These are phyloP conservation scores for Colletotrichum australisinense DNA, from an alignment of 2,329 filamentous ascomycete species.

Conservation along the genomic window DNA sequence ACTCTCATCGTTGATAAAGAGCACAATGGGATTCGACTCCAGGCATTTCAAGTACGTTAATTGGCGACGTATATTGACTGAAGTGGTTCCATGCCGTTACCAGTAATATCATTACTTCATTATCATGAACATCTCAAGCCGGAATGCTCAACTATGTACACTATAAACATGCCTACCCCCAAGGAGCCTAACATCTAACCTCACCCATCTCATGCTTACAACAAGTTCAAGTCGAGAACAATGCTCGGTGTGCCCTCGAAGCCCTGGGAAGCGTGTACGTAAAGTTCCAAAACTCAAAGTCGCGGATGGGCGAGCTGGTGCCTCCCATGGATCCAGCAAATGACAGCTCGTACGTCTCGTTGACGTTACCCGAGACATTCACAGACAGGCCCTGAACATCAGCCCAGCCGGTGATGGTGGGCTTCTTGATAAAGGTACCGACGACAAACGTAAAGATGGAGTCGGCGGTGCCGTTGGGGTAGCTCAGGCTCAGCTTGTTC, in stretches of 20 bases:
- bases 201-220: not conserved
- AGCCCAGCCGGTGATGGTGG: conserved; percentile 56
- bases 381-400: conserved; percentile 62
- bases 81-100: not conserved
- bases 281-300: conserved; percentile 60
- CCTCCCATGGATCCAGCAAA: conserved; percentile 57
- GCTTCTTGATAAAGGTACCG: conserved; percentile 56
- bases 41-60: too few species aligned
- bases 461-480: conserved; percentile 61
- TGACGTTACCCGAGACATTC: conserved; percentile 56
- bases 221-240: conserved; percentile 18
- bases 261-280: conserved; percentile 51
- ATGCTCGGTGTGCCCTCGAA: conserved; percentile 42
- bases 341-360: conserved; percentile 50
- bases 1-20: too few species aligned
- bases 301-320: conserved; percentile 42
- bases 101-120: not conserved
- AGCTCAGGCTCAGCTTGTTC: conserved; percentile 59
- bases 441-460: conserved; percentile 64
- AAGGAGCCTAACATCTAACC: fast-evolving
- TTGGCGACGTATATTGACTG: not conserved
- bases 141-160: not conserved
- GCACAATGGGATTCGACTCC: too few species aligned
- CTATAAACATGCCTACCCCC: not conserved
- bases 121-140: too few species aligned